These are phyloP conservation scores for Epichloe elymi DNA, from an alignment of 2,329 filamentous ascomycete genomes.

Conservation along the genomic window DNA sequence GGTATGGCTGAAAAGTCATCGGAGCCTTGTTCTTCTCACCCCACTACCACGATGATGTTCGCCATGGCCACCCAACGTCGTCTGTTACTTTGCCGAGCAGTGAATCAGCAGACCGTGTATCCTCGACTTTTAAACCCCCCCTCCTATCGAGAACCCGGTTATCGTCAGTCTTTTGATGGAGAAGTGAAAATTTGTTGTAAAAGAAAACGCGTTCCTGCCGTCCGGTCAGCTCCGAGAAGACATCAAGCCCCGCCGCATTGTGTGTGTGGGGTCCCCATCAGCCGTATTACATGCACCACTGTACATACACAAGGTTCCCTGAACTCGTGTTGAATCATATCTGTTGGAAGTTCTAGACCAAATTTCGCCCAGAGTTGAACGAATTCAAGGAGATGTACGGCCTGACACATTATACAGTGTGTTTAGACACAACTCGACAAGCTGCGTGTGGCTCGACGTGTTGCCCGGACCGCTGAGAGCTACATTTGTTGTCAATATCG, in stretches of 20 bases:
- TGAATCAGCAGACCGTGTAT: not conserved
- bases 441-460: no score
- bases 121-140: no score
- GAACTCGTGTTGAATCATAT: no score
- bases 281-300: no score
- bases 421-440: no score
- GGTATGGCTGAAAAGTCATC: not conserved
- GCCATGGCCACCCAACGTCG: not conserved
- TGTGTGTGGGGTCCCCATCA: not conserved
- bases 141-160: not conserved
- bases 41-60: slow-evolving; percentile 13
- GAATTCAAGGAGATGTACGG: not conserved
- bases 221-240: not conserved
- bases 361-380: not conserved
- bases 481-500: no score
- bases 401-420: no score
- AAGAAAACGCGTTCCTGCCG: not conserved
- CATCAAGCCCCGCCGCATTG: not conserved
- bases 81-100: not conserved
- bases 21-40: slow-evolving; percentile 13
- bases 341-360: no score
- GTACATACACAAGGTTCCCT: no score
- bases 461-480: no score
- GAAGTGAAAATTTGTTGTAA: not conserved
- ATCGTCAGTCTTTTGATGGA: not conserved